Conservation (phyloP, 805 yeast species). For the Ogataea neopini region DNA sequence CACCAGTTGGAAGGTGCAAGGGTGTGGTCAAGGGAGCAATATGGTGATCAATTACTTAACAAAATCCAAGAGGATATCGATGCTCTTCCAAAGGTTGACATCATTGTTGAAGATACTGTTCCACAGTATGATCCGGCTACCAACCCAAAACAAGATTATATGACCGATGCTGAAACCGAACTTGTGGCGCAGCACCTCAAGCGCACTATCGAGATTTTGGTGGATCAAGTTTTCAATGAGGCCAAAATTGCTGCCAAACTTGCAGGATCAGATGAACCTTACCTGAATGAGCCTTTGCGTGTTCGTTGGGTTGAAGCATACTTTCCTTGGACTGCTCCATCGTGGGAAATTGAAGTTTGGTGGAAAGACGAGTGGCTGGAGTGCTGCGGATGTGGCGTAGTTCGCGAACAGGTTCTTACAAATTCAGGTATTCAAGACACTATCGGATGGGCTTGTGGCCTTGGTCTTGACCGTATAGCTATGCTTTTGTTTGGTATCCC, state of each 20-base stretch:
- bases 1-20: conserved; percentile 98
- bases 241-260: conserved; percentile 62
- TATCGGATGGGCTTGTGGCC: conserved; percentile 97
- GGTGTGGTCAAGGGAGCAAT: conserved; percentile 64
- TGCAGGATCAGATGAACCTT: conserved; percentile 62
- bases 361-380: conserved; percentile 99
- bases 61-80: conserved; percentile 60
- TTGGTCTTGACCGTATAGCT: conserved; percentile 93
- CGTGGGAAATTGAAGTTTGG: conserved; percentile 98
- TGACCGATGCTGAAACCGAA: conserved; percentile 68
- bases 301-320: conserved; percentile 94
- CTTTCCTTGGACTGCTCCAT: conserved; percentile 98
- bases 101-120: conserved; percentile 75
- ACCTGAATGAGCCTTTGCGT: conserved; percentile 70
- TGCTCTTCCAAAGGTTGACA: conserved; percentile 62
- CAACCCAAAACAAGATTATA: conserved; percentile 81
- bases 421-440: conserved; percentile 69
- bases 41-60: conserved; percentile 37
- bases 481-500: conserved; percentile 95
- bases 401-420: conserved; percentile 70
- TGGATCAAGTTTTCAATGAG: conserved; percentile 76
- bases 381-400: conserved; percentile 94
- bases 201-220: conserved; percentile 79
- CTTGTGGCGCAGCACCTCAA: conserved; percentile 78
- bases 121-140: conserved; percentile 50